These are phyloP conservation scores for Penicillium fuscoglaucum DNA, from an alignment of 2,329 filamentous ascomycete species.

Conservation along the genomic window DNA sequence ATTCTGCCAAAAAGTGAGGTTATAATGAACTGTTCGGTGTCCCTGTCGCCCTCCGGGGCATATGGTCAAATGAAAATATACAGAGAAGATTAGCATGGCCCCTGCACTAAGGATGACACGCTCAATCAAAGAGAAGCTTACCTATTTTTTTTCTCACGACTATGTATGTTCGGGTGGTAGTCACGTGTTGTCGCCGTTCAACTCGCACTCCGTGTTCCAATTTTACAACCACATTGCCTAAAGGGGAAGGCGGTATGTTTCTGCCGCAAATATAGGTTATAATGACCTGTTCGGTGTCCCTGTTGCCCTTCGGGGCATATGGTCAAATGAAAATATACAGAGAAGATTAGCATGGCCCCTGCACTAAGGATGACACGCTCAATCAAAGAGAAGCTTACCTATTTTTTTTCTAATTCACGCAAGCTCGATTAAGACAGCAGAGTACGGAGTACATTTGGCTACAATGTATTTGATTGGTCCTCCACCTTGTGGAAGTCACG, in stretches of 20 bases:
- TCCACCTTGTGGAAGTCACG: not conserved
- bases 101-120: slow-evolving; percentile 92
- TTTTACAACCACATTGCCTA: no score
- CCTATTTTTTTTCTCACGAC: slow-evolving; percentile 31
- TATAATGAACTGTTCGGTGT: no score
- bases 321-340: slow-evolving; percentile 69
- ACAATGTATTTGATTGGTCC: not conserved
- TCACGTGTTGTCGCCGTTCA: no score
- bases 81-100: slow-evolving; percentile 82
- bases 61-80: slow-evolving; percentile 68
- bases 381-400: slow-evolving; percentile 74
- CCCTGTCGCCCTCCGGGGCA: slow-evolving; percentile 45
- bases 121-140: slow-evolving; percentile 77
- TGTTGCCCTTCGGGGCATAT: slow-evolving; percentile 52
- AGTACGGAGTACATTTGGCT: no score
- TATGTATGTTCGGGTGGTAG: no score
- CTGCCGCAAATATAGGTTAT: no score
- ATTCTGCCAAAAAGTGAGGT: no score
- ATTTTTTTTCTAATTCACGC: not conserved
- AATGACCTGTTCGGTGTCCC: not conserved
- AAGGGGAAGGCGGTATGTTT: no score
- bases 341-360: slow-evolving; percentile 82
- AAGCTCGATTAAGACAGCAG: not conserved
- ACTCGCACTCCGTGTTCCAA: no score
- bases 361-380: slow-evolving; percentile 92